Conservation (phyloP, 768 basidiomycete genomes). For the Mycena metata region DNA sequence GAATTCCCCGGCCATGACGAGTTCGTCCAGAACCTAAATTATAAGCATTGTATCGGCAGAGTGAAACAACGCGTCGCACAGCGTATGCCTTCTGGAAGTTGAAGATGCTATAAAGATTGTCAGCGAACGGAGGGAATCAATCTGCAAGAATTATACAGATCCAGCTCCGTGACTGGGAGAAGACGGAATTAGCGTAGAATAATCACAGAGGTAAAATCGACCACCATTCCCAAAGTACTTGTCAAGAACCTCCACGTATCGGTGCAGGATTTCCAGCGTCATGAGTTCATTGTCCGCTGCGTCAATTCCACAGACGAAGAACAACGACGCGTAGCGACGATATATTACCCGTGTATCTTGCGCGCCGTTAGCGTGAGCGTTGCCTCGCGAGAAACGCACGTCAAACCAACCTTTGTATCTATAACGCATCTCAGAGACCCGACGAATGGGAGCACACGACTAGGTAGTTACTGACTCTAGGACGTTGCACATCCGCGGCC, state of each 20-base stretch:
- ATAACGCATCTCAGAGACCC: conserved; percentile 1
- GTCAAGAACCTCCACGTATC: conserved; percentile 93
- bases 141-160: conserved; percentile 67
- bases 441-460: background rate
- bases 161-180: conserved; percentile 94
- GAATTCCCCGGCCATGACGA: conserved; percentile 93
- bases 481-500: conserved; percentile 95
- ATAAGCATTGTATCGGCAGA: background rate
- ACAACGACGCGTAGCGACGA: conserved; percentile 94
- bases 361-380: background rate
- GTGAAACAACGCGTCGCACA: conserved; percentile 54
- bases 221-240: conserved; percentile 86
- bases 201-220: conserved; percentile 48
- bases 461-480: conserved; percentile 66
- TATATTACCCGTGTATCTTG: conserved; percentile 82
- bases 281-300: conserved; percentile 91
- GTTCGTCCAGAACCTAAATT: conserved; percentile 88
- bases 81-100: conserved; percentile 98
- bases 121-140: conserved; percentile 1
- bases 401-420: conserved; percentile 82
- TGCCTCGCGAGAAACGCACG: too few species aligned
- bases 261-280: conserved; percentile 93
- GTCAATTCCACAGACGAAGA: conserved; percentile 92
- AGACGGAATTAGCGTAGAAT: too few species aligned
- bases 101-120: conserved; percentile 77